These are phyloP conservation scores for Planoprotostelium fungivorum DNA, from an alignment of 78 protist species.

Conservation along the genomic window DNA sequence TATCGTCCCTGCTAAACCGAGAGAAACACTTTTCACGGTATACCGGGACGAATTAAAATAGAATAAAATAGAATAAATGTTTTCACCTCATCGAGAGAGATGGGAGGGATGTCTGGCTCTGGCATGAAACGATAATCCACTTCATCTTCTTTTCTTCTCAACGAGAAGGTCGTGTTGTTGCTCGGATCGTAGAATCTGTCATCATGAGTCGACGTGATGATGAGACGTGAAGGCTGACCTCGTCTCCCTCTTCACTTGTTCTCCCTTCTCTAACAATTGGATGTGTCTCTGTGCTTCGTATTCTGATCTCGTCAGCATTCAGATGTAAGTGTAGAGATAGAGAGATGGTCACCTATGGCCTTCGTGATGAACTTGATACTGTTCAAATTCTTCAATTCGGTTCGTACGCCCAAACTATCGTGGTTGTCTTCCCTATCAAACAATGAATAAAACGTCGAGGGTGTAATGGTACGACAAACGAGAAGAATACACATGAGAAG, in stretches of 20 bases:
- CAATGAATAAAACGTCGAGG: no score
- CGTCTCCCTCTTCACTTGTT: conserved; percentile 43
- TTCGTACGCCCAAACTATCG: conserved; percentile 33
- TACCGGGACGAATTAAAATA: no score
- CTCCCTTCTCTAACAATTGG: conserved; percentile 44
- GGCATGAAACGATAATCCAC: conserved; percentile 69
- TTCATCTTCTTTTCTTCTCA: conserved; percentile 53
- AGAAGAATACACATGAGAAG: no score
- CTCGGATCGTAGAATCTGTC: conserved; percentile 20
- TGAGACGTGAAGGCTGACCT: conserved; percentile 4
- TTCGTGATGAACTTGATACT: conserved; percentile 26
- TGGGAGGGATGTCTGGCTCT: conserved; percentile 75
- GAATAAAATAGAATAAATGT: no score
- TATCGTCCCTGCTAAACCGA: no score
- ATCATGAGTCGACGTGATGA: neutral
- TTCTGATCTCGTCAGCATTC: neutral
- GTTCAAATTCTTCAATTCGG: conserved; percentile 80
- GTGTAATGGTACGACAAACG: no score
- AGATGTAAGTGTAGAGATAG: neutral
- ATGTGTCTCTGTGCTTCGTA: conserved; percentile 63
- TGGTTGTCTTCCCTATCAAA: neutral
- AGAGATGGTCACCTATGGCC: conserved; percentile 50
- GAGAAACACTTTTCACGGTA: no score
- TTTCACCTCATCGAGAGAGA: neutral
- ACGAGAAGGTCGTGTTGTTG: conserved; percentile 26